Percentiles rank a stretch among this genome's conserved stretches.
phyloP scores from a whole-genome alignment of 2,329 filamentous ascomycete species.

The Diaporthe citriasiana region DNA sequence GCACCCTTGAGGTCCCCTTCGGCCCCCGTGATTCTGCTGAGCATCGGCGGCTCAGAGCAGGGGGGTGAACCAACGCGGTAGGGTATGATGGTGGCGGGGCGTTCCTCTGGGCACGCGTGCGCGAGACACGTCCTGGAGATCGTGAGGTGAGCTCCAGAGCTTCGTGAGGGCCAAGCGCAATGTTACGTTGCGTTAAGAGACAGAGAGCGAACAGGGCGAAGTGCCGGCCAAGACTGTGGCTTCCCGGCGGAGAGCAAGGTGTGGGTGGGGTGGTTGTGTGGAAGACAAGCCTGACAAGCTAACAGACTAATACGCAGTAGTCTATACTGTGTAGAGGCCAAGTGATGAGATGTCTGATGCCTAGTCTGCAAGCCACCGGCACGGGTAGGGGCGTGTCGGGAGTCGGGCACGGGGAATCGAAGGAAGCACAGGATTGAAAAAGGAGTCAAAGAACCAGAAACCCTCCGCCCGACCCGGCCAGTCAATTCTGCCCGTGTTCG shows the following conservation, averaged over 20 bases:
- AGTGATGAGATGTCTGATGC: background rate
- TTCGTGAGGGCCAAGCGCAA: constrained; percentile 33
- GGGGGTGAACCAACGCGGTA: background rate
- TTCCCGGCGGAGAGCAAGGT: constrained; percentile 31
- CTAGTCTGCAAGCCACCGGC: constrained; percentile 14
- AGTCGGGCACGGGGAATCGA: background rate
- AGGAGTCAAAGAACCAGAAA: constrained; percentile 26
- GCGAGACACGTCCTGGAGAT: constrained; percentile 9
- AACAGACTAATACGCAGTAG: background rate
- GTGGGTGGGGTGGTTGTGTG: background rate
- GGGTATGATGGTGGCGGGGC: background rate
- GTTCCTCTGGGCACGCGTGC: constrained; percentile 15
- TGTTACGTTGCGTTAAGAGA: constrained; percentile 36
- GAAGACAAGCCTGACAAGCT: background rate
- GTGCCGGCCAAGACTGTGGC: constrained; percentile 32
- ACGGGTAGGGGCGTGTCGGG: background rate
- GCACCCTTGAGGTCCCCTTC: background rate
- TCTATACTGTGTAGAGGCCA: background rate
- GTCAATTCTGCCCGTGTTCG: background rate
- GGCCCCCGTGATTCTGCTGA: constrained; percentile 1
- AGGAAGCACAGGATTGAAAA: constrained; percentile 24
- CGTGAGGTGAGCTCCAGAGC: constrained; percentile 1
- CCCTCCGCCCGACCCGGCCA: constrained; percentile 2
- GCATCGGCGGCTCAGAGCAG: background rate
- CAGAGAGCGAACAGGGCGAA: background rate